Evolutionary conservation across 305 asterid genomes (phyloP).

Genomic region (Withania somnifera): DNA sequence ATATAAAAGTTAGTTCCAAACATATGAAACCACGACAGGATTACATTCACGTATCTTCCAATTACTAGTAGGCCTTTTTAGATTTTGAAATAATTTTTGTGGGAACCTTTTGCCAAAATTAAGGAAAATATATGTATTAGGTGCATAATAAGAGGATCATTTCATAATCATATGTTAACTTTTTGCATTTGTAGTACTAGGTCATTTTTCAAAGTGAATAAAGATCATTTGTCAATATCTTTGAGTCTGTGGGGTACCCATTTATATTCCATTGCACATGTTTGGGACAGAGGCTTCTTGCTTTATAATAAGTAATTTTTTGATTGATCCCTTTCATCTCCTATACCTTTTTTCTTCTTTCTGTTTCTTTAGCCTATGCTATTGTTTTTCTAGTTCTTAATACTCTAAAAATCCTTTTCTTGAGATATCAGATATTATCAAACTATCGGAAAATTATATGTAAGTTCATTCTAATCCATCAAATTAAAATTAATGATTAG

Average conservation of each 20-base stretch:
- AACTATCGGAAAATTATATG: not conserved
- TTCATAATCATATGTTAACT: constrained; percentile 2
- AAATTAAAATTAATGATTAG: not conserved
- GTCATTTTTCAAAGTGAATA: not conserved
- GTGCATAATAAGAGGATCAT: not conserved
- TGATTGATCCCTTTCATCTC: not conserved
- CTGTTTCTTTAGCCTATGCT: not conserved
- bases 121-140: not conserved
- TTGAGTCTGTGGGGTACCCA: not conserved
- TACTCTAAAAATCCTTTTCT: not conserved
- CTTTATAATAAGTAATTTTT: not conserved
- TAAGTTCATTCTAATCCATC: not conserved
- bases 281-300: not conserved
- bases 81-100: not conserved
- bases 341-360: not conserved
- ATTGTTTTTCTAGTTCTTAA: not conserved
- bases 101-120: not conserved
- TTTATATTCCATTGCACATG: constrained; percentile 3
- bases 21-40: not conserved
- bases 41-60: too few species aligned
- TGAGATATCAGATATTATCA: not conserved
- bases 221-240: constrained; percentile 4
- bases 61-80: not conserved
- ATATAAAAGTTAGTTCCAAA: not conserved
- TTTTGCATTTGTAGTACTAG: not conserved